Evolutionary conservation across 2,329 filamentous ascomycete genomes (phyloP), one percentile per base, ranked within the genome.

Genomic region (Clarireedia hainanense): DNA sequence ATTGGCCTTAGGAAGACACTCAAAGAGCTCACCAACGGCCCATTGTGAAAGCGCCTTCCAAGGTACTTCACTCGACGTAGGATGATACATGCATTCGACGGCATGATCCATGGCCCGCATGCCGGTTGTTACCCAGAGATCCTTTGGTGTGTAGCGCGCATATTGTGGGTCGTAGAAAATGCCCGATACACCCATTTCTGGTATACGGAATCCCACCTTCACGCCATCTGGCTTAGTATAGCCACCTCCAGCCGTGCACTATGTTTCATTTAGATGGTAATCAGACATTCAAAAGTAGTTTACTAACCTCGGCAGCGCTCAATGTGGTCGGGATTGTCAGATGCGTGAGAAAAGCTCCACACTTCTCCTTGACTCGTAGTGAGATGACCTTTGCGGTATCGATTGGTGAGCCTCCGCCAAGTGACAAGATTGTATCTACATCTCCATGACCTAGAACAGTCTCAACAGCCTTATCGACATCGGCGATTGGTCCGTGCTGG

Each of bases 361-460:
- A 23, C 48, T 47, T 50, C 40, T 51, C 37, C 23, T 56, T 26
- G 23, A 42, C 39, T 27, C 53, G 47, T 5, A 45, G 46, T 7
- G 53, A 56, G 39, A 56, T 56, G 17, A 36, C 53, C 45, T 56
- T 56, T 10, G 40, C 47, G 5, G 53, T 42, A 47, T 56, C 53
- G 42, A 56, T 56, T 5, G 53, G 53, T n/a, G 36, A 45, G 15
- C 53, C 53, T 5, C 53, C 53, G 6, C 53, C 53, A 30, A 56
- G 42, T 20, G 23, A 36, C 7, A 56, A 27, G 20, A 56, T 56
- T 5, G 53, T 56, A 20, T 56, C 47, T 26, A 56, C 45, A 14
- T 34, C 5, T 15, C 36, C 15, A 30, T 51, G 36, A n/a, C 17
- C n/a, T 20, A 37, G 20, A 12, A 56, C 53, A 20, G 40, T 47